A percentile compares a stretch with the other conserved stretches of the same genome.
Evolutionary conservation across 805 yeast species (phyloP).

Genomic region (Myxozyma monticola): DNA sequence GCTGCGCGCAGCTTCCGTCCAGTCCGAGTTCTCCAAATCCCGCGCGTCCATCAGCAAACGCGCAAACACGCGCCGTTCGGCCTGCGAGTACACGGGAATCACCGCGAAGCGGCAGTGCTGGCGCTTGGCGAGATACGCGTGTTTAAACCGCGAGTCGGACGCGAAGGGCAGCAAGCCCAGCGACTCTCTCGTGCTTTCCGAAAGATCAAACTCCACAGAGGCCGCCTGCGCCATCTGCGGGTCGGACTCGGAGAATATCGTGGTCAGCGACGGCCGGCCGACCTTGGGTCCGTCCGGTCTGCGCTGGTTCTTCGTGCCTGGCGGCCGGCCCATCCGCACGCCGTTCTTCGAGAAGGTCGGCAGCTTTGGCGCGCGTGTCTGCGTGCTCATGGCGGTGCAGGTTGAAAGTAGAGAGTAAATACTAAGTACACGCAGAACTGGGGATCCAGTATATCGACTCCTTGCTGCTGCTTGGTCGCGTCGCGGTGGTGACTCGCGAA

Average conservation of each 20-base stretch:
- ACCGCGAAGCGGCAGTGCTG: conserved; percentile 25
- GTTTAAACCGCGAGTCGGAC: conserved; percentile 17
- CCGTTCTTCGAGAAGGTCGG: conserved; percentile 26
- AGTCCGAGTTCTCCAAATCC: conserved; percentile 6
- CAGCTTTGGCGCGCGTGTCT: too few species aligned
- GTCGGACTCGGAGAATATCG: conserved; percentile 6
- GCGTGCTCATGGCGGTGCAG: too few species aligned
- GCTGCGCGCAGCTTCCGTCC: conserved; percentile 7
- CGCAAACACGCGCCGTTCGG: conserved; percentile 24
- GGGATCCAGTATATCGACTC: too few species aligned
- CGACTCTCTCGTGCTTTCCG: too few species aligned
- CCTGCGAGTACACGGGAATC: conserved; percentile 26
- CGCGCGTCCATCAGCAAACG: conserved; percentile 10
- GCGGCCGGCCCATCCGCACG: conserved; percentile 27
- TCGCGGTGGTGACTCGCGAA: too few species aligned
- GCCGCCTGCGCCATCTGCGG: not conserved
- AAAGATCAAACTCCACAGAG: not conserved
- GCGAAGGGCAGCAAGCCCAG: conserved; percentile 22
- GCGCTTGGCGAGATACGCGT: conserved; percentile 24
- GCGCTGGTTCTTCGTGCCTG: conserved; percentile 26
- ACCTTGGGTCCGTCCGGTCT: conserved; percentile 27
- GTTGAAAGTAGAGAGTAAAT: too few species aligned
- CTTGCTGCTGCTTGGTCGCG: too few species aligned
- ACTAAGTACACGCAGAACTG: too few species aligned
- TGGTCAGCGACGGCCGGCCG: conserved; percentile 23